Base-by-base conservation (phyloP, 306 rosid species). In the Malus orientalis region DNA sequence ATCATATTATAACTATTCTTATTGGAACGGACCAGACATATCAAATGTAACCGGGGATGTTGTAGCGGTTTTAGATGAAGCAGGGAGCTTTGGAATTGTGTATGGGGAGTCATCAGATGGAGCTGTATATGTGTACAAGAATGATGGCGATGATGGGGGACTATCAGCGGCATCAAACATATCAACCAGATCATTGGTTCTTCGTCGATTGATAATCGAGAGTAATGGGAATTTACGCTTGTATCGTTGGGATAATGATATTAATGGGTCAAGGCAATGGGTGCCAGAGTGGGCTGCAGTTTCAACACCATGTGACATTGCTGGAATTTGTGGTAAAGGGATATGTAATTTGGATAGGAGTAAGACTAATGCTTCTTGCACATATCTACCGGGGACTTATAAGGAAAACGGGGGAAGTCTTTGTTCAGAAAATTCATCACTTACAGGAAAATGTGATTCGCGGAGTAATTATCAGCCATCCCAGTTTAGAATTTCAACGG, bases 231-330 rank as follows among this genome's bases (percentile, higher is more conserved):
- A 95, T 71, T 49, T 95, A 73, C 81, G 96, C 3, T 74, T 92
- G 78, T 95, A 90, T 60, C 86, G 87, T 29, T 95, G 98, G 98
- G 97, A 90, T 11, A 83, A 88, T 69, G 87, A 95, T 54, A 81
- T 92, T 33, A 95, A 90, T 54, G 97, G 98, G 2, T 86, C 97
- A 2, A 88, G 88, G n/a, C 93, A 90, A 70, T 92, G 98, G 98
- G 87, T 95, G 20, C 74, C 98, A 32, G 93, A 95, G 67, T 95
- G 98, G 97, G 97, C 98, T 60, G 93, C 98, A 36, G 92, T 92
- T 18, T 89, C 95, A 23, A 95, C 87, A 55, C 97, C 98, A 22
- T 95, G 98, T 78, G 95, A 82, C 67, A 90, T 95, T 78, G 96
- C 97, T 55, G 98, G 97, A 67, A 86, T 88, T 79, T 95, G 97